phyloP scores from a whole-genome alignment of 208 protist species.

The Kentomonas sorsogonicus region DNA sequence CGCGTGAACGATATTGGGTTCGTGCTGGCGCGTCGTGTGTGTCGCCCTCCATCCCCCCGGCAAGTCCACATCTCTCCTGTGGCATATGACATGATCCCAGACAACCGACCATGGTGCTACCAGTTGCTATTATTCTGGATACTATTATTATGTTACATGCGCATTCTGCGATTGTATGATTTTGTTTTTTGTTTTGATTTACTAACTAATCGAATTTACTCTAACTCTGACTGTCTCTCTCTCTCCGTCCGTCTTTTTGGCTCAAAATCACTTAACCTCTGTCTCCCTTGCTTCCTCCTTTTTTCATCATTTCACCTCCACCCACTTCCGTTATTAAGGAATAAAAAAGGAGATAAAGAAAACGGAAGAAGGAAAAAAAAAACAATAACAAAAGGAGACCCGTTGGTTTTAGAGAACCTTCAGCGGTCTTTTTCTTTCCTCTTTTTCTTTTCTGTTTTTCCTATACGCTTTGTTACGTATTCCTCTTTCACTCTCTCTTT shows the following conservation, averaged over 20 bases:
- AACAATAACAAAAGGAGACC: neutral
- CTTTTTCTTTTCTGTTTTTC: neutral
- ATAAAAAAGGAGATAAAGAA: constrained; percentile 2
- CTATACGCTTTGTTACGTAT: neutral
- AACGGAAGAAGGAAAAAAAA: constrained; percentile 10
- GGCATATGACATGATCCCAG: no score
- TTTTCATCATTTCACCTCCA: constrained; percentile 12
- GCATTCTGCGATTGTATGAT: constrained; percentile 1
- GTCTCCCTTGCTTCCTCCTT: constrained; percentile 12
- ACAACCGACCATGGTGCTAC: no score
- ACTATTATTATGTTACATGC: neutral
- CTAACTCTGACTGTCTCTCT: neutral
- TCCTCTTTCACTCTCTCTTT: neutral
- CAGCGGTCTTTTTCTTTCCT: neutral
- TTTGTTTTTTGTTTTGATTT: constrained; percentile 4
- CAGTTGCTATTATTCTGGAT: neutral
- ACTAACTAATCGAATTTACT: neutral
- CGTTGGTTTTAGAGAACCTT: neutral
- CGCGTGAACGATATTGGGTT: neutral
- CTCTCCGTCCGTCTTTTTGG: neutral
- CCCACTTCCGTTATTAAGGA: constrained; percentile 23
- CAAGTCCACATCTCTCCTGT: no score
- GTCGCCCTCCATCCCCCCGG: no score
- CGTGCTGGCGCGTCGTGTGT: neutral
- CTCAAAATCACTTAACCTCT: constrained; percentile 1